A percentile compares a stretch with the other conserved stretches of the same genome.
These are phyloP conservation scores for Aureobasidium zeae DNA, from an alignment of 2,329 filamentous ascomycete genomes.

Conservation along the genomic window DNA sequence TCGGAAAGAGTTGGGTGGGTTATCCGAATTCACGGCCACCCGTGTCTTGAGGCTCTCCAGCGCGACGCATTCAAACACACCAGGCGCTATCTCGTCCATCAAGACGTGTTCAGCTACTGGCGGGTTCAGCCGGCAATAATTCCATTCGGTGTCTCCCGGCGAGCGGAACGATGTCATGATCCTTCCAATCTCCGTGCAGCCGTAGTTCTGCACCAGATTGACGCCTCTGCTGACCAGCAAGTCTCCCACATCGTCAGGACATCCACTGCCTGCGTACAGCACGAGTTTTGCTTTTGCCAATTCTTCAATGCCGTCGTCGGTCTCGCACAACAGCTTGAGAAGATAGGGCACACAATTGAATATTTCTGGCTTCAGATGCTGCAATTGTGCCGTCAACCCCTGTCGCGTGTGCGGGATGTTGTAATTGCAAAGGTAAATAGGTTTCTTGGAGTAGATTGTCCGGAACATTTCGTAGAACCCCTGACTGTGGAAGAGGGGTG, in stretches of 20 bases:
- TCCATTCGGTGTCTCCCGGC: conserved; percentile 48
- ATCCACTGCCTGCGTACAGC: conserved; percentile 27
- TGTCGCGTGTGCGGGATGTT: conserved; percentile 44
- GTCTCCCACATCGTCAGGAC: conserved; percentile 29
- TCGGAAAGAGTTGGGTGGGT: conserved; percentile 38
- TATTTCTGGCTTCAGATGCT: conserved; percentile 36
- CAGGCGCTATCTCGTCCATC: conserved; percentile 29
- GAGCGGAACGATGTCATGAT: conserved; percentile 52
- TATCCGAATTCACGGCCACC: conserved; percentile 37
- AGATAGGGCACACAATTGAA: conserved; percentile 56
- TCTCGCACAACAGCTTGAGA: conserved; percentile 53
- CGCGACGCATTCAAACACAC: conserved; percentile 36
- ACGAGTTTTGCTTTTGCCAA: conserved; percentile 25
- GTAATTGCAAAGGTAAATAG: conserved; percentile 47
- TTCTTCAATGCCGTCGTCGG: conserved; percentile 38
- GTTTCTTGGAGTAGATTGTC: conserved; percentile 42
- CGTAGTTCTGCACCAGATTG: conserved; percentile 29
- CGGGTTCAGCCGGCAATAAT: conserved; percentile 41
- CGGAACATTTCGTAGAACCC: conserved; percentile 48
- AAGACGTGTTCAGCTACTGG: conserved; percentile 24
- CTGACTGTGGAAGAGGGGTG: conserved; percentile 52
- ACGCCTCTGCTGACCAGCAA: conserved; percentile 26
- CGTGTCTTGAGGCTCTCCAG: conserved; percentile 28
- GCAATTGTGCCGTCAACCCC: conserved; percentile 25
- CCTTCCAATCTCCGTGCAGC: conserved; percentile 25